Conservation (phyloP, 1,139 yeast genomes). For the Diutina mesorugosa region DNA sequence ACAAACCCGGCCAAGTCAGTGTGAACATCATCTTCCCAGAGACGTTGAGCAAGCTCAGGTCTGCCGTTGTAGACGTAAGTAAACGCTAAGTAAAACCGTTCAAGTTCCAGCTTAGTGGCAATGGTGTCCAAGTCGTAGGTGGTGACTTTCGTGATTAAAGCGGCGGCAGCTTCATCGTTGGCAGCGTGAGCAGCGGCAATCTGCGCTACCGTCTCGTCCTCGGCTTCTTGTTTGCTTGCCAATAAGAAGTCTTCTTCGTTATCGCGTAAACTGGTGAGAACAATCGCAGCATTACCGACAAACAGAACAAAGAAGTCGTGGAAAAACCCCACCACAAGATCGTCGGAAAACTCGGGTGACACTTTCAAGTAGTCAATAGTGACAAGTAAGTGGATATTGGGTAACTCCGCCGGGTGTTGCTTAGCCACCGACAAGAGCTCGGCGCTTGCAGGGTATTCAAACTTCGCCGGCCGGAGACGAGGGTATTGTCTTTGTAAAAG, state of each 20-base stretch:
- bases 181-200: not conserved
- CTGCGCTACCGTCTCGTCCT: not conserved
- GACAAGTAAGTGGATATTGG: constrained; percentile 9
- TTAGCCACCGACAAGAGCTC: constrained; percentile 14
- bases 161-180: not conserved
- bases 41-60: constrained; percentile 41
- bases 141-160: not conserved
- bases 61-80: constrained; percentile 58
- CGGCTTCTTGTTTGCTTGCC: constrained; percentile 17
- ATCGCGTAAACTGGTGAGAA: constrained; percentile 69
- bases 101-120: constrained; percentile 30
- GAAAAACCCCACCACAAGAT: constrained; percentile 27
- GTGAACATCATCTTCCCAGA: constrained; percentile 53
- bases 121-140: not conserved
- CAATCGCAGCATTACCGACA: constrained; percentile 62
- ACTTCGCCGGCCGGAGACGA: constrained; percentile 29
- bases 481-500: constrained; percentile 59
- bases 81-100: constrained; percentile 71
- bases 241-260: constrained; percentile 75
- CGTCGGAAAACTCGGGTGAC: constrained; percentile 15
- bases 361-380: constrained; percentile 10
- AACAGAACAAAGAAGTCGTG: constrained; percentile 47
- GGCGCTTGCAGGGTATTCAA: constrained; percentile 15
- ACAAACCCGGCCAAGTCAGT: constrained; percentile 54
- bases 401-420: constrained; percentile 12